These are phyloP conservation scores for Pythium sp. DNA, from an alignment of 352 stramenopile species.

Conservation along the genomic window DNA sequence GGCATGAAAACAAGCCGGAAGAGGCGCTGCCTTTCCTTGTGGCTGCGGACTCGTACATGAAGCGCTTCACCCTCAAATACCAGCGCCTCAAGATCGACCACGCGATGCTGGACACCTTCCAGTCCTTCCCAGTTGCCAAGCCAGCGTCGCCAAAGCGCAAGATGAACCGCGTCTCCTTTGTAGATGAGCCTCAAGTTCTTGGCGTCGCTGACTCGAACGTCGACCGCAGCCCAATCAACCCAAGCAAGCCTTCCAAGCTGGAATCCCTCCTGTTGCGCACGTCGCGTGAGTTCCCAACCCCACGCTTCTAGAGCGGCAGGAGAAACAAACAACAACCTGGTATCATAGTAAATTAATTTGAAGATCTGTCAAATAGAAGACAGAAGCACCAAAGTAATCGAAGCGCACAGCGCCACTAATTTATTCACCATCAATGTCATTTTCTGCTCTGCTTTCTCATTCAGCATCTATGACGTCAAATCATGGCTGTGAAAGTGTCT, in stretches of 20 bases:
- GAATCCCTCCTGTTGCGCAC: slow-evolving; percentile 82
- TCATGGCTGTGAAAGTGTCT: background rate
- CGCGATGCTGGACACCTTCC: slow-evolving; percentile 71
- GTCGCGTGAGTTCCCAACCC: slow-evolving; percentile 79
- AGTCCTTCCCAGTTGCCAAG: slow-evolving; percentile 19
- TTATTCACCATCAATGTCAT: slow-evolving; percentile 14
- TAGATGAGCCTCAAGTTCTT: slow-evolving; percentile 55
- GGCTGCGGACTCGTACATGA: slow-evolving; percentile 86
- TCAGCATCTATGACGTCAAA: background rate
- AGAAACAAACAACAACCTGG: slow-evolving; percentile 5
- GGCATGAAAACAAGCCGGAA: slow-evolving; percentile 85
- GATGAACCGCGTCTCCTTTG: slow-evolving; percentile 62
- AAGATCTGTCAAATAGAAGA: slow-evolving; percentile 11
- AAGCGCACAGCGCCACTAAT: slow-evolving; percentile 9
- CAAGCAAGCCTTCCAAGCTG: slow-evolving; percentile 76
- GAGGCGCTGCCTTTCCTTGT: slow-evolving; percentile 78
- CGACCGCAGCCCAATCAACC: slow-evolving; percentile 71
- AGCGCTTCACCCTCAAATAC: slow-evolving; percentile 86
- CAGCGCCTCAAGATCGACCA: slow-evolving; percentile 84
- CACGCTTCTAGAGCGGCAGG: slow-evolving; percentile 47
- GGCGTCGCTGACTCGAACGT: slow-evolving; percentile 70
- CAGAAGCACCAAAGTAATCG: slow-evolving; percentile 8
- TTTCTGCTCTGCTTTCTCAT: background rate
- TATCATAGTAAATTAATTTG: slow-evolving; percentile 17
- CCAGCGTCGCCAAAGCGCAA: slow-evolving; percentile 25